Evolutionary conservation across 2,329 filamentous ascomycete species (phyloP), one percentile per base, ranked within the genome.

Genomic region (Ascosphaera acerosa): DNA sequence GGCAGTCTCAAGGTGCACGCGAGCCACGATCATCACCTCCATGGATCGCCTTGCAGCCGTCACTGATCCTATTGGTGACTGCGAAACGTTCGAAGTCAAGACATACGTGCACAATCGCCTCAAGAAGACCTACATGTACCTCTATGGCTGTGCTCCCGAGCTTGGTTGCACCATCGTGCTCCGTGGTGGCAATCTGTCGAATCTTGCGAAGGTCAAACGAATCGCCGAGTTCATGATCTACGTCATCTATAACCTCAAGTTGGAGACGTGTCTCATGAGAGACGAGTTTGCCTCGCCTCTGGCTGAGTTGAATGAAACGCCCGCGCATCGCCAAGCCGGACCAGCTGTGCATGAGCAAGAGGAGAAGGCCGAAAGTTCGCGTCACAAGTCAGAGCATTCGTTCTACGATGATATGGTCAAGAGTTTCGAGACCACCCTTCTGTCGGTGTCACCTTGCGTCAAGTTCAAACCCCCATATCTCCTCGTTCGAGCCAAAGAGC

Each of bases 181-280:
- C 15, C 71, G 87, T 29, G 87, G 87, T 1, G 77, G 75, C 3
- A 70, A 75, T 35, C 71, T 70, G 18, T 57, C 66, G 30, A 60
- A 70, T 1, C 61, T 97, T 12, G 59, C 69, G 2, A 76, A 71
- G 41, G 70, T 97, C 50, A 97, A 97, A 53, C 67, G 70, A 32
- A 87, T 97, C 40, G 87, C 84, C 7, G 87, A 97, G 47, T 94
- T 97, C 46, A 92, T 97, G 84, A 76, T 89, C 22, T 97, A 94
- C 42, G 89, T 97, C 14, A 82, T 94, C 9, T 97, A 97, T 53
- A 97, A 92, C 43, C 61, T 97, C 32, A 91, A 90, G 46, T 62
- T 97, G 10, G 87, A 97, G 52, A 91, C 87, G 2, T 91, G 77
- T 41, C 58, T 97, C 29, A 77, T 97, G 64, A 67, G 78, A 32